These are phyloP conservation scores for Dioscorea cayenensis DNA, from an alignment of 116 monocot genomes.

Conservation along the genomic window DNA sequence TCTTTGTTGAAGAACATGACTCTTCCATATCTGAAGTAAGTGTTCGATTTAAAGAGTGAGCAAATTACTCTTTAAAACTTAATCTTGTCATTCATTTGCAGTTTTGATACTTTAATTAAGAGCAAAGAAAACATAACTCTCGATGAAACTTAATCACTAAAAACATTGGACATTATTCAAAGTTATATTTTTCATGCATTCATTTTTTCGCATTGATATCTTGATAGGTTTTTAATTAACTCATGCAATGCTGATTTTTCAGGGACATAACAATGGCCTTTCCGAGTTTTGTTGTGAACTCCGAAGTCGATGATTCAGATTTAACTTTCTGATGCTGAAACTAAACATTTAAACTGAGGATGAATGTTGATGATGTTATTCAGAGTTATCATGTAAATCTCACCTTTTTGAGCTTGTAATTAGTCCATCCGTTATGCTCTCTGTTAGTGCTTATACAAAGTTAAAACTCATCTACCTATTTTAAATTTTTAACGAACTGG, in stretches of 20 bases:
- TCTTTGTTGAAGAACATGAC: constrained; percentile 63
- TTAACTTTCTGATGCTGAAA: background rate
- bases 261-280: constrained; percentile 57
- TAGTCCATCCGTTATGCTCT: too few species aligned
- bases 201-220: background rate
- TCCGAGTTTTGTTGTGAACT: constrained; percentile 50
- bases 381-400: too few species aligned
- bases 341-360: too few species aligned
- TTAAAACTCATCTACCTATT: too few species aligned
- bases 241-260: constrained; percentile 1
- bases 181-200: background rate
- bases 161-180: background rate
- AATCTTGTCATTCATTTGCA: background rate
- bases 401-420: too few species aligned
- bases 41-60: background rate
- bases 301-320: constrained; percentile 31
- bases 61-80: background rate
- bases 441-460: too few species aligned
- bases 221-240: background rate
- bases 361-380: too few species aligned
- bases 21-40: constrained; percentile 70
- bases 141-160: background rate
- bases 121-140: background rate
- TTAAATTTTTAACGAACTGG: too few species aligned
- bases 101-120: background rate